These are phyloP conservation scores for Marchantia polymorpha DNA, from an alignment of 225 moss, liverwort and hornwort genomes.

Conservation along the genomic window DNA sequence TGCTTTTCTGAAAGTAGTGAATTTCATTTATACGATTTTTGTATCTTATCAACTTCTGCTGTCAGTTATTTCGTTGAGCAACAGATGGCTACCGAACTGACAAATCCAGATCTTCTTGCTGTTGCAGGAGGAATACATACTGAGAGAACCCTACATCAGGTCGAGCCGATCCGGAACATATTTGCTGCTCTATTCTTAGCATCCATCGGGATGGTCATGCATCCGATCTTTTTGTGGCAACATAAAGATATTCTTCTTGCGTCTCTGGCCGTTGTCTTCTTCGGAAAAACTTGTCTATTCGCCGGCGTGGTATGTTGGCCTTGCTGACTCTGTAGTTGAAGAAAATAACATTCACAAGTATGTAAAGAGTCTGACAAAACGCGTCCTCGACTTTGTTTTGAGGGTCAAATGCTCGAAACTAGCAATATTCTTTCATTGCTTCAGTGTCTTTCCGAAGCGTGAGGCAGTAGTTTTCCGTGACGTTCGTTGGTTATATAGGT, in stretches of 20 bases:
- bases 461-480: no score
- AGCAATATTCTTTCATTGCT: no score
- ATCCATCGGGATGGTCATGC: slow-evolving; percentile 49
- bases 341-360: no score
- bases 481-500: no score
- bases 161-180: slow-evolving; percentile 44
- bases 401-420: no score
- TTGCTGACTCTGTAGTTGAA: background rate
- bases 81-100: background rate
- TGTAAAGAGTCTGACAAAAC: no score
- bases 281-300: slow-evolving; percentile 40
- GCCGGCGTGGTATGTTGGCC: slow-evolving; percentile 27
- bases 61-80: background rate
- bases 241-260: slow-evolving; percentile 45
- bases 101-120: background rate
- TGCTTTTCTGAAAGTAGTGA: background rate
- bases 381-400: no score
- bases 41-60: background rate
- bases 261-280: slow-evolving; percentile 39
- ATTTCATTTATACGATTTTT: background rate
- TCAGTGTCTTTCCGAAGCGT: no score
- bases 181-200: slow-evolving; percentile 47
- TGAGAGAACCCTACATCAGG: slow-evolving; percentile 41
- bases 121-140: slow-evolving; percentile 36
- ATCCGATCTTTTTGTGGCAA: slow-evolving; percentile 46